A percentile compares a stretch with the other conserved stretches of the same genome.
Conservation (phyloP, 306 rosid genomes). For the Ormosia semicastrata region DNA sequence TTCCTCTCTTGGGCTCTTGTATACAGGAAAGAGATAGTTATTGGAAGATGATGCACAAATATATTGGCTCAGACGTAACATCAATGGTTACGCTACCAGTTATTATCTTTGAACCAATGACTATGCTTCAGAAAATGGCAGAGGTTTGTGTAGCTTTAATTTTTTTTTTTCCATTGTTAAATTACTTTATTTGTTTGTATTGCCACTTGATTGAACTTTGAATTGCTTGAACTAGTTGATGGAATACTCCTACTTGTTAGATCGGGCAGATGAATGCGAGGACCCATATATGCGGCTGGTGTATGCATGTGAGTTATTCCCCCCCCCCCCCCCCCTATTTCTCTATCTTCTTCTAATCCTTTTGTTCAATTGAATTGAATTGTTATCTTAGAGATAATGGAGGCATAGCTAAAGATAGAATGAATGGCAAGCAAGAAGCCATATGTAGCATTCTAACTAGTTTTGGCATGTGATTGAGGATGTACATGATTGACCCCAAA, state of each 20-base stretch:
- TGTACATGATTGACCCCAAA: not conserved
- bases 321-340: not conserved
- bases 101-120: conserved; percentile 81
- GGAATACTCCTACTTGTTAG: conserved; percentile 77
- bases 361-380: not conserved
- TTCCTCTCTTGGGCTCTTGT: not conserved
- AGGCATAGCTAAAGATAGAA: not conserved
- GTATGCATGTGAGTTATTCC: conserved; percentile 53
- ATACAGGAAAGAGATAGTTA: conserved; percentile 71
- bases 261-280: conserved; percentile 73
- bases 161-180: not conserved
- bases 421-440: not conserved
- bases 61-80: conserved; percentile 75
- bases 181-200: not conserved
- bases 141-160: conserved; percentile 51
- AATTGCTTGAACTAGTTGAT: conserved; percentile 51
- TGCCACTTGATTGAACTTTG: not conserved
- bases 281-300: conserved; percentile 74
- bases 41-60: conserved; percentile 80
- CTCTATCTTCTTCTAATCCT: not conserved
- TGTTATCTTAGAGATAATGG: not conserved
- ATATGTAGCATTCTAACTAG: not conserved
- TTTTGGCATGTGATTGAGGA: not conserved
- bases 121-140: conserved; percentile 82
- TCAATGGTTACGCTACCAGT: conserved; percentile 87